Percentiles rank a stretch among this genome's conserved stretches.
Evolutionary conservation across 2,329 filamentous ascomycete species (phyloP).

Genomic region (Penicillium sumatraense): DNA sequence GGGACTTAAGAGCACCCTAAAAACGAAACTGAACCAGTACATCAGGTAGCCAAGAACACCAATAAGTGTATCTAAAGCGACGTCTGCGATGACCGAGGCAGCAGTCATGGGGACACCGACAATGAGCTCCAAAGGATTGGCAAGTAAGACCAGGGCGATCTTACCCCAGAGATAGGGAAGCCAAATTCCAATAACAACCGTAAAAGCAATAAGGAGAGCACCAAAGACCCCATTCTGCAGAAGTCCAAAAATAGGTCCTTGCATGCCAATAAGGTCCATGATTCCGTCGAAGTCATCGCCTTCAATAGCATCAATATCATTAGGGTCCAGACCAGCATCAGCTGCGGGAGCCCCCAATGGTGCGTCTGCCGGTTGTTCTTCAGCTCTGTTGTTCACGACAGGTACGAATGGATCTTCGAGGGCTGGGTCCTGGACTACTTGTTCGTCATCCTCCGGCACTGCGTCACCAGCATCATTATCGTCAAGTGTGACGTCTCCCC

Average conservation of each 20-base stretch:
- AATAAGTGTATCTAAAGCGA: constrained; percentile 77
- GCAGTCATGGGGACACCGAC: constrained; percentile 73
- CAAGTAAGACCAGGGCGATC: constrained; percentile 76
- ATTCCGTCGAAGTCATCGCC: constrained; percentile 95
- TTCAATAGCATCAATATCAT: constrained; percentile 60
- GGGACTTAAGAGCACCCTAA: constrained; percentile 39
- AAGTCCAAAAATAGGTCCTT: constrained; percentile 84
- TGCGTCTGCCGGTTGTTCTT: constrained; percentile 11
- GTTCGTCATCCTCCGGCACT: constrained; percentile 60
- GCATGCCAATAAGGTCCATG: constrained; percentile 94
- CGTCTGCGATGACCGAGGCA: constrained; percentile 73
- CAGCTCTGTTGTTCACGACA: constrained; percentile 43
- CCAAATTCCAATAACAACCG: constrained; percentile 83
- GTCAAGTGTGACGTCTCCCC: constrained; percentile 44
- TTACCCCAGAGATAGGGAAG: constrained; percentile 92
- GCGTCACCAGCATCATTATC: constrained; percentile 41
- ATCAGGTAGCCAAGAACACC: constrained; percentile 62
- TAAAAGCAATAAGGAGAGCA: constrained; percentile 83
- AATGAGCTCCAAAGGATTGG: constrained; percentile 72
- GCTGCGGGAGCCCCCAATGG: constrained; percentile 37
- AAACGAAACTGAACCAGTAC: constrained; percentile 43
- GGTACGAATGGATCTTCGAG: constrained; percentile 66
- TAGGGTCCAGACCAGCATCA: constrained; percentile 67
- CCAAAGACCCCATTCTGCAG: constrained; percentile 97
- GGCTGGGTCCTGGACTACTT: constrained; percentile 62